Evolutionary conservation across 2,329 filamentous ascomycete species (phyloP).

Genomic region (Fusarium oligoseptatum): DNA sequence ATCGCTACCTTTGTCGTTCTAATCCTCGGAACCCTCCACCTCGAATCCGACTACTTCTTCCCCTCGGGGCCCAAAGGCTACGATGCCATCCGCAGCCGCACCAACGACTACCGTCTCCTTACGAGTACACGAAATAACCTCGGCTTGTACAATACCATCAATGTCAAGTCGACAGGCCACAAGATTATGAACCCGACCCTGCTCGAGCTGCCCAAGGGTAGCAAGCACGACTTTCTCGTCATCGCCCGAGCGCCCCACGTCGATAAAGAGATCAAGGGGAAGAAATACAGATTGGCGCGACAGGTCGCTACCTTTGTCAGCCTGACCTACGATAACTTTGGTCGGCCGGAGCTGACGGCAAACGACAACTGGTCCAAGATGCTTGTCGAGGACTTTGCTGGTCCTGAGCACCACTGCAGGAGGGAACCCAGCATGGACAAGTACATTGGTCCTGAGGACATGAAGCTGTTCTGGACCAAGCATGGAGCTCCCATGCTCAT

Average conservation of each 20-base stretch:
- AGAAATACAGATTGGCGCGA: constrained; percentile 37
- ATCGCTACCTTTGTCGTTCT: constrained; percentile 24
- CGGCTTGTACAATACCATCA: constrained; percentile 39
- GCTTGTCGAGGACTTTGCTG: constrained; percentile 38
- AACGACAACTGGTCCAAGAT: constrained; percentile 38
- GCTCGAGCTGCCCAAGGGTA: constrained; percentile 36
- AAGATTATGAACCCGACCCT: constrained; percentile 43
- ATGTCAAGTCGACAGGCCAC: constrained; percentile 39
- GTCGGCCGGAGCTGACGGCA: constrained; percentile 36
- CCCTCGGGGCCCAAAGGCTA: constrained; percentile 10
- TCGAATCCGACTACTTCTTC: constrained; percentile 10
- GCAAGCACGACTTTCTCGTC: constrained; percentile 40
- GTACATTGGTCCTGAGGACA: constrained; percentile 43
- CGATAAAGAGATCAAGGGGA: constrained; percentile 37
- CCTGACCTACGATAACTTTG: constrained; percentile 34
- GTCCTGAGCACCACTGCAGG: constrained; percentile 41
- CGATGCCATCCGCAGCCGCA: constrained; percentile 37
- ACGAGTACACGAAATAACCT: constrained; percentile 36
- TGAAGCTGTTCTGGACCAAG: constrained; percentile 44
- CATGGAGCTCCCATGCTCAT: constrained; percentile 40
- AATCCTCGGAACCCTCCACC: constrained; percentile 24
- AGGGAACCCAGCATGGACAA: constrained; percentile 40
- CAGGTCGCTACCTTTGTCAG: constrained; percentile 40
- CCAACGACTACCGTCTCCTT: constrained; percentile 37
- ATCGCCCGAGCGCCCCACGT: constrained; percentile 38